Evolutionary conservation across 2,329 filamentous ascomycete genomes (phyloP).

Genomic region (Calonectria multiphialidica): DNA sequence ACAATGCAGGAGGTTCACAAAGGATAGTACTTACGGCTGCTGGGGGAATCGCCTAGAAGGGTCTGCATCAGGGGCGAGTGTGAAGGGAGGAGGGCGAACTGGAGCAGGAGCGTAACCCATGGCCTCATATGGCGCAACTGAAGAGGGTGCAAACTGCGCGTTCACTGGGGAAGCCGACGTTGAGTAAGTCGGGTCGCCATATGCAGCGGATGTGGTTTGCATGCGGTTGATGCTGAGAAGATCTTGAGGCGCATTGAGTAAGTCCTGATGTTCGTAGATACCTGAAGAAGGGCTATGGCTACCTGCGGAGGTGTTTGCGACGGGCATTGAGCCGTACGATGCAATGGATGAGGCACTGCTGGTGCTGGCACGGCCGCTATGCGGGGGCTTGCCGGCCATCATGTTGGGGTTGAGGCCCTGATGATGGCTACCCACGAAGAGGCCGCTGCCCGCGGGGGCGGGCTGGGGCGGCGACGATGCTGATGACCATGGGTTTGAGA

Average conservation of each 20-base stretch:
- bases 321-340: conserved; percentile 78
- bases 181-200: conserved; percentile 77
- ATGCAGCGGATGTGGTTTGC: conserved; percentile 72
- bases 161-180: conserved; percentile 76
- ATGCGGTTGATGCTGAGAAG: conserved; percentile 76
- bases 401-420: conserved; percentile 67
- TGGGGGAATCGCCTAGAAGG: conserved; percentile 80
- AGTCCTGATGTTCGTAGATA: conserved; percentile 54
- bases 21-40: conserved; percentile 74
- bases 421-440: conserved; percentile 73
- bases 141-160: conserved; percentile 72
- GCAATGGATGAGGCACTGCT: conserved; percentile 72
- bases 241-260: conserved; percentile 82
- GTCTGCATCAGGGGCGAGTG: conserved; percentile 69
- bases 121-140: conserved; percentile 78
- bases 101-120: conserved; percentile 80
- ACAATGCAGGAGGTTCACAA: background rate
- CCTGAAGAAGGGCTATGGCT: conserved; percentile 63
- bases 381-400: conserved; percentile 57
- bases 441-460: conserved; percentile 66
- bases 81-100: conserved; percentile 66
- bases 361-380: conserved; percentile 66
- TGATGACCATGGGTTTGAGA: conserved; percentile 90
- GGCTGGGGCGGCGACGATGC: conserved; percentile 59
- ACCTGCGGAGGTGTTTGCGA: conserved; percentile 81